phyloP scores from a whole-genome alignment of 176 grass and related monocot species.

The Juncus inflexus region DNA sequence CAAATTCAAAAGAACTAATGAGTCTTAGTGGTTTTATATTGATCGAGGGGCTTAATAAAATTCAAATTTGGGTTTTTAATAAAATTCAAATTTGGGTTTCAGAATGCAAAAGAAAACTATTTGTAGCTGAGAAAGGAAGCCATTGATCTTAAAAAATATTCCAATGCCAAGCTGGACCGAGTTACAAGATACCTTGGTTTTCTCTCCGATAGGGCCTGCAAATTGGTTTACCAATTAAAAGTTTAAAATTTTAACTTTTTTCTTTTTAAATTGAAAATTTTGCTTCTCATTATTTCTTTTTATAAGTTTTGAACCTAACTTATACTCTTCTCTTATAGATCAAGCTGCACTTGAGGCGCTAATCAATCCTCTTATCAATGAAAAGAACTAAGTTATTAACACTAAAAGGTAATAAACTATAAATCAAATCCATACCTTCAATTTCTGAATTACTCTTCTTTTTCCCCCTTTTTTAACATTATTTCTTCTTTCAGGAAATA shows the following conservation, averaged over 20 bases:
- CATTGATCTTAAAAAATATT: conserved; percentile 87
- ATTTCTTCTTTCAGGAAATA: too few species aligned
- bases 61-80: too few species aligned
- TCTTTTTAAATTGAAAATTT: too few species aligned
- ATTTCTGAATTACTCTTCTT: too few species aligned
- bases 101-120: conserved; percentile 83
- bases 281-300: conserved; percentile 17
- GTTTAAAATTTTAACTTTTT: too few species aligned
- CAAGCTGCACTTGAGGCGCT: conserved; percentile 93
- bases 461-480: too few species aligned
- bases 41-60: neutral
- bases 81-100: conserved; percentile 35
- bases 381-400: conserved; percentile 91
- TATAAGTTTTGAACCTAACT: conserved; percentile 13
- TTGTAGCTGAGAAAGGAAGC: conserved; percentile 92
- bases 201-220: conserved; percentile 85
- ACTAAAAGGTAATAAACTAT: conserved; percentile 86
- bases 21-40: conserved; percentile 22
- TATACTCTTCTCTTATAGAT: conserved; percentile 44
- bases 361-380: conserved; percentile 79
- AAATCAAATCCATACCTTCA: too few species aligned
- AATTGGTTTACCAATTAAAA: conserved; percentile 84
- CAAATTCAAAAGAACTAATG: too few species aligned
- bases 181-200: conserved; percentile 97
- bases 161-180: conserved; percentile 80